These are phyloP conservation scores for Pholiota conissans DNA, from an alignment of 768 basidiomycete genomes.

Conservation along the genomic window DNA sequence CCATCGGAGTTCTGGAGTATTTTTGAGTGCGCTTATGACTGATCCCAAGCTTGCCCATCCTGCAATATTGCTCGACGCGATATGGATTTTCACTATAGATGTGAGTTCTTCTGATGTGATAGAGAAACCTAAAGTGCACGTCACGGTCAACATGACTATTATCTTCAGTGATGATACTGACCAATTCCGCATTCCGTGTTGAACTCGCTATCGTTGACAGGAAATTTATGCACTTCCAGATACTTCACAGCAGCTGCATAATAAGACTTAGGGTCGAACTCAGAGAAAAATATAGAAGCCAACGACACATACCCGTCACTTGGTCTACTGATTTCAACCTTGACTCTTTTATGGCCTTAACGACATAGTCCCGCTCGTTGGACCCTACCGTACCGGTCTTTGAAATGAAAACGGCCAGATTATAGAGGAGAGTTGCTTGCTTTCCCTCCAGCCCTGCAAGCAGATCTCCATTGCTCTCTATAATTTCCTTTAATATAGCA, in stretches of 20 bases:
- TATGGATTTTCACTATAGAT: constrained; percentile 52
- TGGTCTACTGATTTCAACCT: constrained; percentile 83
- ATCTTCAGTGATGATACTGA: constrained; percentile 35
- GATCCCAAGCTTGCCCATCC: constrained; percentile 81
- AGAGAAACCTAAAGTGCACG: constrained; percentile 64
- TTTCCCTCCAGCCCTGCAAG: constrained; percentile 71
- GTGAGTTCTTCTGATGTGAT: constrained; percentile 70
- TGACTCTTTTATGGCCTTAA: constrained; percentile 69
- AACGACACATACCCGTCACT: constrained; percentile 76
- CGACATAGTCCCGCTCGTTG: constrained; percentile 59
- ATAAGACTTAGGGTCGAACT: no score
- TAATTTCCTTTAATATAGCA: constrained; percentile 63
- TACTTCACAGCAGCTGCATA: constrained; percentile 74
- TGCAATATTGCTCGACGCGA: constrained; percentile 50
- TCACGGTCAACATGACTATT: neutral
- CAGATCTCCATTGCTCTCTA: constrained; percentile 53
- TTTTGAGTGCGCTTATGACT: constrained; percentile 63
- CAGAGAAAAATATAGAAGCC: no score
- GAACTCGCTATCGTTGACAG: constrained; percentile 71
- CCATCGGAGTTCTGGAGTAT: constrained; percentile 70
- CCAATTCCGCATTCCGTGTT: constrained; percentile 86
- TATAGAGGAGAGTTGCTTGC: constrained; percentile 66
- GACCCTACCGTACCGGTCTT: constrained; percentile 53
- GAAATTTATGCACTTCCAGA: constrained; percentile 55
- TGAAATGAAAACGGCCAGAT: constrained; percentile 59